Conservation (phyloP, 2,329 filamentous ascomycete genomes). For the Botrytis deweyae region DNA sequence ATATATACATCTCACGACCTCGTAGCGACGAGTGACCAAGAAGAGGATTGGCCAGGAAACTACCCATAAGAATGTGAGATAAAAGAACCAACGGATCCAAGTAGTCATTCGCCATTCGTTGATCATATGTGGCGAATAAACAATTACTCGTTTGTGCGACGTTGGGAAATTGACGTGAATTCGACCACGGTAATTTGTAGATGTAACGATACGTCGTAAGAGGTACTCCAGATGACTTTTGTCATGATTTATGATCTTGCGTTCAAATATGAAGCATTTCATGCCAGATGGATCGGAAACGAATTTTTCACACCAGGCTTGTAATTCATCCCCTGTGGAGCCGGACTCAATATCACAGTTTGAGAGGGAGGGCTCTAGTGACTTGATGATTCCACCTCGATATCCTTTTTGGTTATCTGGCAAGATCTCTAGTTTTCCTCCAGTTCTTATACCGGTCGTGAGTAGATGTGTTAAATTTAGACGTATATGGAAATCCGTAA, state of each 20-base stretch:
- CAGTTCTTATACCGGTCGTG: slow-evolving; percentile 45
- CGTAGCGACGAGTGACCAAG: slow-evolving; percentile 65
- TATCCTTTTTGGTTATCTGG: slow-evolving; percentile 59
- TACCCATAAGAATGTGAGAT: slow-evolving; percentile 65
- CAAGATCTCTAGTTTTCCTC: slow-evolving; percentile 51
- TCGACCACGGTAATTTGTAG: slow-evolving; percentile 66
- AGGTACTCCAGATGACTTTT: slow-evolving; percentile 50
- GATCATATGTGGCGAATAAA: slow-evolving; percentile 61
- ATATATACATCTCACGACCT: slow-evolving; percentile 59
- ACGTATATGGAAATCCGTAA: slow-evolving; percentile 59
- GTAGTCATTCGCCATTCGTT: slow-evolving; percentile 64
- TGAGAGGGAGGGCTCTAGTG: slow-evolving; percentile 48
- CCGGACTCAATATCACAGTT: slow-evolving; percentile 30
- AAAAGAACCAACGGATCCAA: slow-evolving; percentile 66
- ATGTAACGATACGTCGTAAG: slow-evolving; percentile 56
- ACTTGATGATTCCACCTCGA: slow-evolving; percentile 62
- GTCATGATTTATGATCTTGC: slow-evolving; percentile 61
- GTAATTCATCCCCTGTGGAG: slow-evolving; percentile 20
- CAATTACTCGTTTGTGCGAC: slow-evolving; percentile 55
- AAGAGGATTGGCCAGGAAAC: slow-evolving; percentile 70
- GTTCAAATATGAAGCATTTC: slow-evolving; percentile 54
- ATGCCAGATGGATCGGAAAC: slow-evolving; percentile 57
- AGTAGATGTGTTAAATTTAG: slow-evolving; percentile 61
- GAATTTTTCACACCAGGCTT: slow-evolving; percentile 65
- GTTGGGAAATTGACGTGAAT: slow-evolving; percentile 59